These are phyloP conservation scores for Vigna angularis DNA, from an alignment of 306 rosid species.

Conservation along the genomic window DNA sequence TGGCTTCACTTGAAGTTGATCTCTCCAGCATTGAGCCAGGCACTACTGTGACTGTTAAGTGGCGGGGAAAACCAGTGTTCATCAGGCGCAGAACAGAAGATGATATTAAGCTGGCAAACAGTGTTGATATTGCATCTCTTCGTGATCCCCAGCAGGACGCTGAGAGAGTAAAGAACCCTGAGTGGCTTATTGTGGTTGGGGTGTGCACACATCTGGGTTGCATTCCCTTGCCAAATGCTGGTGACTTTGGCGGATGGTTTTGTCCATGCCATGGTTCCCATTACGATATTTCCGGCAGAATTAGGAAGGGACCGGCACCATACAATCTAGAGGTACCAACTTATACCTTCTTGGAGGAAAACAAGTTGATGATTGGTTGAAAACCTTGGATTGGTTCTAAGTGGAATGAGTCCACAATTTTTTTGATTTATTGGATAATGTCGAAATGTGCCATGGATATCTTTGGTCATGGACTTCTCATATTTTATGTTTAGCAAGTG, in stretches of 20 bases:
- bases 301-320: conserved; percentile 91
- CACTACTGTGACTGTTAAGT: conserved; percentile 82
- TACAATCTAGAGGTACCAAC: conserved; percentile 92
- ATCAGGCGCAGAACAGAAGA: conserved; percentile 86
- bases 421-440: conserved; percentile 59
- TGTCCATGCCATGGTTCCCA: conserved; percentile 95
- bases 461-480: conserved; percentile 35
- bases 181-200: conserved; percentile 84
- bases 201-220: conserved; percentile 93
- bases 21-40: conserved; percentile 87
- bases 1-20: conserved; percentile 90
- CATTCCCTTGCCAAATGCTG: conserved; percentile 92
- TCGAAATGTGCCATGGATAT: conserved; percentile 55
- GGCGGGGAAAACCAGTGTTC: conserved; percentile 94
- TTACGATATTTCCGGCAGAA: conserved; percentile 83
- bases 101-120: conserved; percentile 78
- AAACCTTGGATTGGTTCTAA: conserved; percentile 31
- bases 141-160: conserved; percentile 79
- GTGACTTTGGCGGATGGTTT: conserved; percentile 92
- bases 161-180: conserved; percentile 83
- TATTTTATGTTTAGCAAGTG: conserved; percentile 45
- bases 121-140: conserved; percentile 74
- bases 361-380: conserved; percentile 79
- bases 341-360: conserved; percentile 71
- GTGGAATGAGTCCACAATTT: conserved; percentile 23